Percentiles rank a stretch among this genome's conserved stretches.
Evolutionary conservation across 805 yeast species (phyloP).

Genomic region (Wickerhamiella occidentalis): DNA sequence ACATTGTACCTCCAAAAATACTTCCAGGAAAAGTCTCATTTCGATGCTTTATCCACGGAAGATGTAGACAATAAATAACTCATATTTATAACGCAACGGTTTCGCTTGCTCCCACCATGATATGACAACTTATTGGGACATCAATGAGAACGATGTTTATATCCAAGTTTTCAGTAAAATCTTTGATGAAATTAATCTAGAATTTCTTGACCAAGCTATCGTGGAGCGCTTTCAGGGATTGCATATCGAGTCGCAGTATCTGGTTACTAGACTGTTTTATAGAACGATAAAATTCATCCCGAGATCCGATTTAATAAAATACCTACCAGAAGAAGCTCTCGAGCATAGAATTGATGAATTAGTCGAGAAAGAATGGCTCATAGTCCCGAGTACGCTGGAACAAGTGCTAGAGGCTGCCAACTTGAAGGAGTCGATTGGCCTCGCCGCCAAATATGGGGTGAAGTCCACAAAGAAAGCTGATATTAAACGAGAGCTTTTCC

Average conservation of each 20-base stretch:
- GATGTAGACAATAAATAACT: not conserved
- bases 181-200: constrained; percentile 17
- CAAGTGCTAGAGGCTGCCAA: constrained; percentile 18
- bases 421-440: constrained; percentile 17
- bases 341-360: constrained; percentile 13
- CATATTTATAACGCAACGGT: not conserved
- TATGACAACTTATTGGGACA: constrained; percentile 17
- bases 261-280: constrained; percentile 19
- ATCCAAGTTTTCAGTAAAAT: constrained; percentile 20
- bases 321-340: constrained; percentile 19
- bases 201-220: constrained; percentile 11
- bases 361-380: constrained; percentile 13
- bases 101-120: not conserved
- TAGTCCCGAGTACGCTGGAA: constrained; percentile 10
- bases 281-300: constrained; percentile 20
- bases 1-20: constrained; percentile 11
- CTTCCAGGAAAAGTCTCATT: not conserved
- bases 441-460: constrained; percentile 13
- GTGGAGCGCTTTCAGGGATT: constrained; percentile 10
- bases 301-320: constrained; percentile 18
- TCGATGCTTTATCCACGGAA: not conserved
- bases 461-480: constrained; percentile 12
- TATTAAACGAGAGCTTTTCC: not conserved
- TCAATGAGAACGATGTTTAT: constrained; percentile 20
- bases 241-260: constrained; percentile 14